phyloP scores from a whole-genome alignment of 352 stramenopile species.

The Phytophthora cactorum region DNA sequence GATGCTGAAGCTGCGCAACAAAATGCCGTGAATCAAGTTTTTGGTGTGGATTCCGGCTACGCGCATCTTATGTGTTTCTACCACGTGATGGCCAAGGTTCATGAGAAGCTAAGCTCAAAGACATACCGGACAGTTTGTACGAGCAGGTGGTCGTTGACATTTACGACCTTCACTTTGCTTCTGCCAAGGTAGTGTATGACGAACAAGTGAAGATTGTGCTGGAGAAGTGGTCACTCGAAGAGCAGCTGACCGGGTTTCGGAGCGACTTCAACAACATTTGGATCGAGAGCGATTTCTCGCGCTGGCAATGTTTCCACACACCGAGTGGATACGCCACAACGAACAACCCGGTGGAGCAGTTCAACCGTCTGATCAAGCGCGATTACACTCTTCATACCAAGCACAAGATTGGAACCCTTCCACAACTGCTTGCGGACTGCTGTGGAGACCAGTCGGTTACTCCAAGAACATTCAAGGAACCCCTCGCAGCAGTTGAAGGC shows the following conservation, averaged over 20 bases:
- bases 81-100: slow-evolving; percentile 19
- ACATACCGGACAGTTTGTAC: slow-evolving; percentile 4
- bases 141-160: slow-evolving; percentile 18
- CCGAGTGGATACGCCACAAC: slow-evolving; percentile 2
- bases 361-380: slow-evolving; percentile 25
- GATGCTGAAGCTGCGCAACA: slow-evolving; percentile 3
- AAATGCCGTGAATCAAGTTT: slow-evolving; percentile 3
- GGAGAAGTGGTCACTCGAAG: background rate
- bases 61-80: slow-evolving; percentile 36
- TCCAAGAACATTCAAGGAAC: background rate
- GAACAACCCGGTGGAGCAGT: slow-evolving; percentile 13
- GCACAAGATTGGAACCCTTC: slow-evolving; percentile 9
- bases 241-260: background rate
- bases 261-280: background rate
- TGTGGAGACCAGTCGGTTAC: background rate
- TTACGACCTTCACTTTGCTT: slow-evolving; percentile 26
- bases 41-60: slow-evolving; percentile 7
- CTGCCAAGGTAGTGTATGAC: background rate
- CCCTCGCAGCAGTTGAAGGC: slow-evolving; percentile 2
- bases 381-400: slow-evolving; percentile 24
- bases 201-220: background rate
- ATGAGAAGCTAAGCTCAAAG: too few species aligned
- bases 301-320: slow-evolving; percentile 28
- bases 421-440: background rate
- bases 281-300: slow-evolving; percentile 5